Conservation (phyloP, 345 rosid genomes). For the Arabis hirsuta region DNA sequence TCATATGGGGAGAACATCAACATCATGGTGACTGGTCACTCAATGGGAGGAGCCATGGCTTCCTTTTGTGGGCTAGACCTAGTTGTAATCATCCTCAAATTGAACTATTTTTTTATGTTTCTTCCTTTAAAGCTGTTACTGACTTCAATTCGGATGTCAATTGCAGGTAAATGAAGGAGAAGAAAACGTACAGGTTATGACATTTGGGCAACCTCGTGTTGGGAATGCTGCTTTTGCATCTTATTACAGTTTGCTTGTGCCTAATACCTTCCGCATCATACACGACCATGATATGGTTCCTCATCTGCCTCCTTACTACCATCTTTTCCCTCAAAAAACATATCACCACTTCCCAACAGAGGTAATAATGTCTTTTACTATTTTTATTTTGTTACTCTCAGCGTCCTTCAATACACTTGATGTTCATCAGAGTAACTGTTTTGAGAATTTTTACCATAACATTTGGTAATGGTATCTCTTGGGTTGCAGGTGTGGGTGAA, state of each 20-base stretch:
- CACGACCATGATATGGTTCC: slow-evolving; percentile 90
- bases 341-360: slow-evolving; percentile 97
- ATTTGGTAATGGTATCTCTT: slow-evolving; percentile 15
- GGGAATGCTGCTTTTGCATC: slow-evolving; percentile 91
- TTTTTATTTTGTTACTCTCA: not conserved
- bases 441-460: not conserved
- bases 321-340: slow-evolving; percentile 76
- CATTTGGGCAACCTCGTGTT: slow-evolving; percentile 97
- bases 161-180: slow-evolving; percentile 73
- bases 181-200: slow-evolving; percentile 67
- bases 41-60: slow-evolving; percentile 99
- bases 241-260: slow-evolving; percentile 68
- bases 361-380: slow-evolving; percentile 49
- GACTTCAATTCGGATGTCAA: slow-evolving; percentile 29
- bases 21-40: slow-evolving; percentile 88
- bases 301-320: slow-evolving; percentile 86
- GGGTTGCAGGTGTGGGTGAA: slow-evolving; percentile 43
- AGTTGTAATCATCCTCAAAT: slow-evolving; percentile 48
- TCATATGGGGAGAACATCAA: slow-evolving; percentile 62
- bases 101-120: not conserved
- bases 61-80: slow-evolving; percentile 90
- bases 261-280: slow-evolving; percentile 73
- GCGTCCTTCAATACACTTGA: not conserved
- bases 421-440: slow-evolving; percentile 21
- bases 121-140: slow-evolving; percentile 15